Conservation (phyloP, 2,329 filamentous ascomycete species). For the Fonsecaea pedrosoi region DNA sequence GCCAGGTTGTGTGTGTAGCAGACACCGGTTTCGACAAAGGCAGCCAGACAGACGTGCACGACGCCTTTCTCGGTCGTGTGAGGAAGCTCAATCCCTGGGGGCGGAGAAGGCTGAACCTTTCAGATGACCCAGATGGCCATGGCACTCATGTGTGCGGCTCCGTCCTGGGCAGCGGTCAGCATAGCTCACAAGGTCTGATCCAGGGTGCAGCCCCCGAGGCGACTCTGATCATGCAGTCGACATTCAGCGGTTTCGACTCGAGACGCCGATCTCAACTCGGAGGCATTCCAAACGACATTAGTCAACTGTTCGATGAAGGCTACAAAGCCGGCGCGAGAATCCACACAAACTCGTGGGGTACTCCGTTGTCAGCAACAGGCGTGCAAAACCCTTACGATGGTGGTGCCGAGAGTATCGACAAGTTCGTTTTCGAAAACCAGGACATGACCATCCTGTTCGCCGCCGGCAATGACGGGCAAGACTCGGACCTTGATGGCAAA, state of each 20-base stretch:
- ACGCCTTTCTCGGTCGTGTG: slow-evolving; percentile 34
- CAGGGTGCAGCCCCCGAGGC: slow-evolving; percentile 38
- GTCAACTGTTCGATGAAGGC: slow-evolving; percentile 34
- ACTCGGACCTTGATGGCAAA: slow-evolving; percentile 29
- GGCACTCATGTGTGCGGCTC: slow-evolving; percentile 41
- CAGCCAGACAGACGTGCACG: slow-evolving; percentile 29
- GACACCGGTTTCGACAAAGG: slow-evolving; percentile 41
- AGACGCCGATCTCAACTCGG: not conserved
- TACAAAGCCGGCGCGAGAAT: slow-evolving; percentile 36
- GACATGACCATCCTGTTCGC: slow-evolving; percentile 40
- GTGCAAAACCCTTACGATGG: slow-evolving; percentile 34
- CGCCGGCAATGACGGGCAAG: slow-evolving; percentile 38
- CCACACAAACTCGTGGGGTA: slow-evolving; percentile 41
- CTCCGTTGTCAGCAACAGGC: not conserved
- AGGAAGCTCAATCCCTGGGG: not conserved
- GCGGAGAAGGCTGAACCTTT: not conserved
- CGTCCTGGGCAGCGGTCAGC: slow-evolving; percentile 35
- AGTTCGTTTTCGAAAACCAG: slow-evolving; percentile 37
- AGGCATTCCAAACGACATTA: slow-evolving; percentile 35
- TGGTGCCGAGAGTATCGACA: slow-evolving; percentile 34
- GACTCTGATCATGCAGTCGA: slow-evolving; percentile 37
- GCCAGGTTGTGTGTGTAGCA: slow-evolving; percentile 38
- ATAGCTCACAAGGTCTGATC: slow-evolving; percentile 24
- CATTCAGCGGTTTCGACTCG: slow-evolving; percentile 26
- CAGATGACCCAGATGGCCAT: slow-evolving; percentile 37